Evolutionary conservation across 768 basidiomycete genomes (phyloP), one percentile per base, ranked within the genome.

Genomic region (Naganishia kalamii): DNA sequence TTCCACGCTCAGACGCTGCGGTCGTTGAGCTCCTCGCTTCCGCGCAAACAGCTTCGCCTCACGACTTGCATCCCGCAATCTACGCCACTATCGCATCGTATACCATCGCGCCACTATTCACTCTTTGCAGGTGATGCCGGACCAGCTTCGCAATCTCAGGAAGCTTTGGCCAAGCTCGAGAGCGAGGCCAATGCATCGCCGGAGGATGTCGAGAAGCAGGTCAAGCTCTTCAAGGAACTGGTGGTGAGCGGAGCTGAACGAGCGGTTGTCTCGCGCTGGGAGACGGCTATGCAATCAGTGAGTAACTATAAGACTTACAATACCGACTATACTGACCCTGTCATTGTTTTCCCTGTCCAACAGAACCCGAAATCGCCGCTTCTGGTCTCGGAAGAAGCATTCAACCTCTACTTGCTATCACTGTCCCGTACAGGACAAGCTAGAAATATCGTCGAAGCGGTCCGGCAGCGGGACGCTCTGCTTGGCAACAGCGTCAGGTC

Each of bases 351-450:
- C 19, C 62, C 68, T 1, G 40, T 72, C 29, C 66, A 62, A 0
- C 68, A 66, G 63, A 54, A 48, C 43, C 73, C 74, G 2, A 46
- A 70, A 41, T 57, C 74, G 70, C 78, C 77, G 15, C 79, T 67
- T 3, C 41, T 62, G 17, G 21, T 49, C 0, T 67, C 66, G 29
- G 60, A 61, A 32, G 66, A 67, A 59, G 66, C 66, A 35, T 67
- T 67, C 46, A 61, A 63, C 35, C 61, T 67, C 33, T 67, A 67
- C 43, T 30, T 67, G 10, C 25, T 52, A 8, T 35, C 66, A n/a
- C 61, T 67, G 11, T 62, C 66, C 1, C 33, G 50, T 27, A 47
- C 61, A n/a, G 66, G 66, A 12, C 60, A 51, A 21, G 49, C 57
- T 7, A 46, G 52, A 27, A 51, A 32, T 25, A 67, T 67, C 47